Base-by-base conservation (phyloP, 2,329 filamentous ascomycete genomes). In the Fusarium proliferatum region DNA sequence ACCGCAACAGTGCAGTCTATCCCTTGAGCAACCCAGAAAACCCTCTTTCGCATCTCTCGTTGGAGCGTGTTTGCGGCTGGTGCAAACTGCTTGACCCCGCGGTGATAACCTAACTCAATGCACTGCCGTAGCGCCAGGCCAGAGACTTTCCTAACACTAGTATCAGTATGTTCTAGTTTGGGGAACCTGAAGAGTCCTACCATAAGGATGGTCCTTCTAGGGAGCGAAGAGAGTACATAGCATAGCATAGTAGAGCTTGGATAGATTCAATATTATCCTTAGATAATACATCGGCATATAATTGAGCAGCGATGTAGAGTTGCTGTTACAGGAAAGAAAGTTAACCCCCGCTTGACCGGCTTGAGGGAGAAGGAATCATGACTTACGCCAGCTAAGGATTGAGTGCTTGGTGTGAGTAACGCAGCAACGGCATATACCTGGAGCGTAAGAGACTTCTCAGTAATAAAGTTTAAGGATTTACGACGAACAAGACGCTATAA, bases 381-480 rank as follows among this genome's bases (percentile, higher is more conserved):
- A 46, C 43, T 46, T 46, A 46, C 23, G 1, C 43, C 23, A 0
- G 43, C 43, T 19, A 46, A 46, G 11, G 43, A 46, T 17, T 46
- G 23, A 19, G 23, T 46, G 17, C 19, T 46, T 46, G 23, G 23
- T 19, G 5, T 9, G 0, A 46, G 23, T 19, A 46, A 7, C 11
- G 43, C 43, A 28, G 23, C 23, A 12, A 46, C 23, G 8, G 23
- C 23, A 46, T 46, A 46, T 46, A 46, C 43, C 43, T 46, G 0
- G 23, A 28, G 1, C 5, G 5, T 46, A 2, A 13, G 43, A 28
- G 0, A 8, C 15, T 28, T 2, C 1, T 46, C 11, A 46, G 23
- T 28, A 1, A 11, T 4, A 0, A 3, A 19, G 17, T 5, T 10
- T 5, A 12, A 45, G 9, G 16, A 17, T 2, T 19, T 3, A 46